Evolutionary conservation across 2,329 filamentous ascomycete genomes (phyloP).

Genomic region (Bimuria novae-zelandiae): DNA sequence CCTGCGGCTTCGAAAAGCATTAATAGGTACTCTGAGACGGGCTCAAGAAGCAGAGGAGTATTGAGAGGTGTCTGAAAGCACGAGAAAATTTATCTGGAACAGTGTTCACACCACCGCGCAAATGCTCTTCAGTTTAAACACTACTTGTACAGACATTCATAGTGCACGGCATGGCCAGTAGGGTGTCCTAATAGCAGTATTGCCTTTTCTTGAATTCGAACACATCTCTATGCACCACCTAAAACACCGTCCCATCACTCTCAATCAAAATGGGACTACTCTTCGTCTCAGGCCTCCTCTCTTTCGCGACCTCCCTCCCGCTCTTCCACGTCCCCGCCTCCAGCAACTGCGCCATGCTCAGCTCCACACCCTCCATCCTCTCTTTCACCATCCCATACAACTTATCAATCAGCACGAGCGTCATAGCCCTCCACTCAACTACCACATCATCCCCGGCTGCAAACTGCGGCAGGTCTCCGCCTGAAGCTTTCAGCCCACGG

Average conservation of each 20-base stretch:
- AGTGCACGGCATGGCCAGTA: too few relatives aligned
- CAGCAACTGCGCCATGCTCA: slow-evolving; percentile 83
- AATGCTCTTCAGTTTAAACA: too few relatives aligned
- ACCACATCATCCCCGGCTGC: slow-evolving; percentile 73
- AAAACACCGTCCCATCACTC: slow-evolving; percentile 37
- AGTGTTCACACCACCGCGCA: too few relatives aligned
- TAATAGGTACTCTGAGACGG: too few relatives aligned
- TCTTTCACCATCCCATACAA: slow-evolving; percentile 70
- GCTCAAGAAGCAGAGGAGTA: too few relatives aligned
- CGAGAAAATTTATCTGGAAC: too few relatives aligned
- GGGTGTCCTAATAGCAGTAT: too few relatives aligned
- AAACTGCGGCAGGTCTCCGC: slow-evolving; percentile 72
- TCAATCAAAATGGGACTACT: slow-evolving; percentile 37
- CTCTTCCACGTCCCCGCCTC: slow-evolving; percentile 95
- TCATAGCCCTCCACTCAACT: slow-evolving; percentile 76
- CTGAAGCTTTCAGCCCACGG: slow-evolving; percentile 68
- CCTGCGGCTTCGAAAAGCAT: too few relatives aligned
- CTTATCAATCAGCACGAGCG: slow-evolving; percentile 73
- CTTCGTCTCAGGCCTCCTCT: slow-evolving; percentile 30
- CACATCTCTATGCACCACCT: slow-evolving; percentile 2
- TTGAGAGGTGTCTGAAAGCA: too few relatives aligned
- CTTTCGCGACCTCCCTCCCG: slow-evolving; percentile 30
- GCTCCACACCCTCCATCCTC: slow-evolving; percentile 67
- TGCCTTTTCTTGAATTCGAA: too few relatives aligned
- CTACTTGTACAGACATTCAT: too few relatives aligned